Conservation (phyloP, 352 stramenopile species). For the Phytophthora rubi region DNA sequence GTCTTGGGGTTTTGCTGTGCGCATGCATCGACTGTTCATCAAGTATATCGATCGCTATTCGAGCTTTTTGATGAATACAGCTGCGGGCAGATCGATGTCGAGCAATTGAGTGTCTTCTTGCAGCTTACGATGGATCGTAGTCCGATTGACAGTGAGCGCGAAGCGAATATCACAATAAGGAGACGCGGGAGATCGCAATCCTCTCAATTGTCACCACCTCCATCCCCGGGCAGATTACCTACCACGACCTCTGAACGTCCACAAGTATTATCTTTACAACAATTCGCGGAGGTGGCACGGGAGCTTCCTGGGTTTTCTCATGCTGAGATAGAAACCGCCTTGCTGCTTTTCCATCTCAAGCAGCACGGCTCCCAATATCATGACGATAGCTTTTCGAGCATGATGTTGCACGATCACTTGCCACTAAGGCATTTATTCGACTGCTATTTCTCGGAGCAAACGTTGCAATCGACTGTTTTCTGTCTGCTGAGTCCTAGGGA, state of each 20-base stretch:
- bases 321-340: conserved; percentile 29
- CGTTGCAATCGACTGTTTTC: conserved; percentile 7
- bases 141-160: conserved; percentile 27
- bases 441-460: conserved; percentile 1
- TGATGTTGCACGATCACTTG: neutral
- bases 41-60: conserved; percentile 51
- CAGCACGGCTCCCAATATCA: neutral
- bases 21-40: conserved; percentile 25
- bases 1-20: conserved; percentile 47
- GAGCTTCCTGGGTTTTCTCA: conserved; percentile 19
- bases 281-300: conserved; percentile 35
- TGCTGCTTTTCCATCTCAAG: conserved; percentile 35
- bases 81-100: conserved; percentile 29
- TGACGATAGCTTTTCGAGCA: neutral
- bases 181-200: conserved; percentile 4
- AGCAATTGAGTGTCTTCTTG: conserved; percentile 17
- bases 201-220: conserved; percentile 14
- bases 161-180: conserved; percentile 15
- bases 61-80: conserved; percentile 48
- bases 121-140: conserved; percentile 16
- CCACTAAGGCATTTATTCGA: neutral
- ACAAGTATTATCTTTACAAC: conserved; percentile 21
- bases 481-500: conserved; percentile 15
- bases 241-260: neutral
- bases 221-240: conserved; percentile 7